Percentiles rank a stretch among this genome's conserved stretches.
Evolutionary conservation across 208 protist species (phyloP).

Genomic region (Leishmania amazonensis): DNA sequence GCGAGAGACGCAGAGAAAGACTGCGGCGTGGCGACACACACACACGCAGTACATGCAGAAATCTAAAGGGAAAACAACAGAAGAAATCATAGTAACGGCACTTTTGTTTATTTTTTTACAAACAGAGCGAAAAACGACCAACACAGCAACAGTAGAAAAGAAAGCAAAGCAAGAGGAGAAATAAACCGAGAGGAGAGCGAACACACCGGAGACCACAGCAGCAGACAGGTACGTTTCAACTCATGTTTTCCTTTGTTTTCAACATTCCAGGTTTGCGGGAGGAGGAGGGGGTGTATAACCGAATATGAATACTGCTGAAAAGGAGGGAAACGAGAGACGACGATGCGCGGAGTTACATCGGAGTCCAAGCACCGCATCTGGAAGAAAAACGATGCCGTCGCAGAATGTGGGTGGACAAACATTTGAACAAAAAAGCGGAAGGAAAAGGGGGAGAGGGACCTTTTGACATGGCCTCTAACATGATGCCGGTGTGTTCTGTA

Average conservation of each 20-base stretch:
- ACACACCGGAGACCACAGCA: not conserved
- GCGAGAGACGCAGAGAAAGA: conserved; percentile 11
- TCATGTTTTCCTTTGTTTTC: not conserved
- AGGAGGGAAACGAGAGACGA: not conserved
- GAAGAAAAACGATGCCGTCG: not conserved
- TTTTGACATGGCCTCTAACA: not conserved
- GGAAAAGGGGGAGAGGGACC: conserved; percentile 7
- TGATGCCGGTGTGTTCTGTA: not conserved
- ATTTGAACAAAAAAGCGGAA: conserved; percentile 12
- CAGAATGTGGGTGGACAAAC: not conserved
- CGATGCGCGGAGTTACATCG: not conserved
- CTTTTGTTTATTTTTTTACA: not conserved
- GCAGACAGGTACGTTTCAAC: conserved; percentile 4
- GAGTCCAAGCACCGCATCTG: not conserved
- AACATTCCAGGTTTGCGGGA: not conserved
- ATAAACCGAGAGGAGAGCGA: not conserved
- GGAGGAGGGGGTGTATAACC: not conserved
- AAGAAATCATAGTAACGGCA: not conserved
- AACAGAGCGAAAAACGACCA: not conserved
- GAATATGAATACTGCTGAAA: not conserved
- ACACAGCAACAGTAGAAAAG: conserved; percentile 4
- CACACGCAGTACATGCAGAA: not conserved
- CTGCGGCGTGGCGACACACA: not conserved
- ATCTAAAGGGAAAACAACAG: conserved; percentile 12
- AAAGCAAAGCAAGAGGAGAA: not conserved